Base-by-base conservation (phyloP, 2,329 filamentous ascomycete genomes). In the Metarhizium anisopliae region DNA sequence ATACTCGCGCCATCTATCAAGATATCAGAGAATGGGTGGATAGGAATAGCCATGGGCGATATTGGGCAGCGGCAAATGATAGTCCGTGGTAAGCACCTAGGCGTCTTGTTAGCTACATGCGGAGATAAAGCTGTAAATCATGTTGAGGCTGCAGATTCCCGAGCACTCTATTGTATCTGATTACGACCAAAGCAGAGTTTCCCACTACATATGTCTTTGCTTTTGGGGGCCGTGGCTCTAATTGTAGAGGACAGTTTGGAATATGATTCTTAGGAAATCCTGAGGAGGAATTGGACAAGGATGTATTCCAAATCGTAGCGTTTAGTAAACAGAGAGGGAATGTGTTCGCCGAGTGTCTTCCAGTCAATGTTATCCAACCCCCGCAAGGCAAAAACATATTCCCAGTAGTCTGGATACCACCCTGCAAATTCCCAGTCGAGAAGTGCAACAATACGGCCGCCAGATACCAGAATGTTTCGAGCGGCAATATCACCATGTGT, bases 321-420 rank as follows among this genome's bases (percentile, higher is more conserved):
- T 47, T 20, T 47, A 29, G n/a, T 13, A 29, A 47, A 47, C n/a
- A 47, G 43, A 47, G 43, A 47, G 8, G 43, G 43, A 13, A 47
- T 0, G 2, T 47, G 43, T 29, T 35, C 16, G 51, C 59, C 57
- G 2, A 61, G 45, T 1, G 59, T 59, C 11, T 55, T 11, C 59
- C 59, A 61, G 25, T 59, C 59, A 55, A 61, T 6, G 0, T 58
- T 61, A 25, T 61, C 57, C 57, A 61, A 50, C 2, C 59, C 57
- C 2, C 57, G 55, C 2, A 60, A 1, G 5, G 58, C 43, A 51
- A 58, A 57, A 2, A 59, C 53, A 16, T 54, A 59, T 20, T 63
- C 57, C 58, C 47, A 59, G 42, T 59, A 59, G 5, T 52, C 55
- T 0, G 59, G 58, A 10, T 55, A 62, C 59, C 59, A 58, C 0